phyloP scores from a whole-genome alignment of 2,329 filamentous ascomycete species.

The Paracoccidioides lutzii region DNA sequence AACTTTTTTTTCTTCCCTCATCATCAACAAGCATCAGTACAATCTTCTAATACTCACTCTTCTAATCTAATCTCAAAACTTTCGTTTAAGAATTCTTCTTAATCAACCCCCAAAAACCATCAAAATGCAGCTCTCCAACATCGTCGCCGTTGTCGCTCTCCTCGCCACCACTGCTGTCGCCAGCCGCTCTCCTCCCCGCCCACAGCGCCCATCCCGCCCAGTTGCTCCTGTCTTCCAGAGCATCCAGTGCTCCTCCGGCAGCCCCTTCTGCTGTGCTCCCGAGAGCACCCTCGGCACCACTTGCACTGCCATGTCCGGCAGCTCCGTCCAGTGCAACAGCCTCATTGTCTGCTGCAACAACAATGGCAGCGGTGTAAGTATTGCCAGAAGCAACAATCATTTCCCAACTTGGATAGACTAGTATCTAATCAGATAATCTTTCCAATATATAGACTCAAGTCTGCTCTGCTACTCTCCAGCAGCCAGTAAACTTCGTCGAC shows the following conservation, averaged over 20 bases:
- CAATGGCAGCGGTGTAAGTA: slow-evolving; percentile 7
- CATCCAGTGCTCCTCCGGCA: slow-evolving; percentile 8
- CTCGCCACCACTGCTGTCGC: slow-evolving; percentile 3
- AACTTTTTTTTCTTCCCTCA: slow-evolving; percentile 1
- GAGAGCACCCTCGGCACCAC: slow-evolving; percentile 5
- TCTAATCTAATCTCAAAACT: neutral
- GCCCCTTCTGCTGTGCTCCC: slow-evolving; percentile 8
- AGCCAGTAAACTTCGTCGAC: slow-evolving; percentile 7
- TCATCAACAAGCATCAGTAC: slow-evolving; percentile 3
- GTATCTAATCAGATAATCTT: neutral
- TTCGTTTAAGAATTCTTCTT: slow-evolving; percentile 1
- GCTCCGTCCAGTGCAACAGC: slow-evolving; percentile 10
- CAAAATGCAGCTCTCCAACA: slow-evolving; percentile 11
- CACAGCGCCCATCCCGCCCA: neutral
- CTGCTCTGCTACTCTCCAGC: slow-evolving; percentile 9
- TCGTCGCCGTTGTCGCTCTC: slow-evolving; percentile 6
- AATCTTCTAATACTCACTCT: neutral
- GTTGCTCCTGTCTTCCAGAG: slow-evolving; percentile 1
- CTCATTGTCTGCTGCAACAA: slow-evolving; percentile 12
- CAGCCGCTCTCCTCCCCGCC: neutral
- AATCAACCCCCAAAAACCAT: slow-evolving; percentile 4
- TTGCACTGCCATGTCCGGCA: slow-evolving; percentile 8
- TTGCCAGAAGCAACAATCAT: neutral
- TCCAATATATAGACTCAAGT: slow-evolving; percentile 2
- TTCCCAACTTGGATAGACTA: neutral